Evolutionary conservation across 1,284 basidiomycete species (phyloP), one percentile per base, ranked within the genome.

Genomic region (Trichosporon sp.): DNA sequence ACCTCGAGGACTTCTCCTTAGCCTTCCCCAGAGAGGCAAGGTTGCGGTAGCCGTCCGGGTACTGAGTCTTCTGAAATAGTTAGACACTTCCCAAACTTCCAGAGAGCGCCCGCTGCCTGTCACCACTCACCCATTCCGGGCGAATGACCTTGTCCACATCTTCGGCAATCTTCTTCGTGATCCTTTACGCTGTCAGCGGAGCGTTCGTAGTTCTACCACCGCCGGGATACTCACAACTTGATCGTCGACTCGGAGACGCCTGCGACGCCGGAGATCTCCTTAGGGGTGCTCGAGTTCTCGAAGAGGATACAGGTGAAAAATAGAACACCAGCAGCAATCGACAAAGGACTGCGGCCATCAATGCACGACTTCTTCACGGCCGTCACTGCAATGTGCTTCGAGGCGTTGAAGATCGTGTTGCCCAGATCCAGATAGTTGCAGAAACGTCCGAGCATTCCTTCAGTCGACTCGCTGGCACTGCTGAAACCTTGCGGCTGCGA

Each of bases 241-340:
- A 98, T 96, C 66, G 96, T 98, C 68, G 93, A 92, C 80, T 98
- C 96, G 79, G 94, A 95, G n/a, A 98, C 95, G 8, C 94, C 94
- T 0, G 94, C 95, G n/a, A 98, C 92, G n/a, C 87, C 85, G 75
- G 92, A 92, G 79, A 99, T 96, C 77, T 96, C 93, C 83, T 91
- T 90, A 63, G 92, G 88, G 26, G 90, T 88, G 82, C 92, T 92
- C 38, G 86, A 79, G 75, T 90, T 89, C 70, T 91, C 92, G 76
- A 95, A 87, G 63, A 98, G 83, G 76, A 91, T 87, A 78, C 91
- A 92, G 21, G 94, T 93, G 84, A 98, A 97, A 86, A 92, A 96
- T 76, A 98, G 94, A 35, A 94, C 94, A 35, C 95, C 94, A 56
- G 94, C 94, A 7, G 96, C 96, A 76, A 99, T 96, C 16, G 96